Conservation (phyloP, 768 basidiomycete genomes). For the Russula virescens region DNA sequence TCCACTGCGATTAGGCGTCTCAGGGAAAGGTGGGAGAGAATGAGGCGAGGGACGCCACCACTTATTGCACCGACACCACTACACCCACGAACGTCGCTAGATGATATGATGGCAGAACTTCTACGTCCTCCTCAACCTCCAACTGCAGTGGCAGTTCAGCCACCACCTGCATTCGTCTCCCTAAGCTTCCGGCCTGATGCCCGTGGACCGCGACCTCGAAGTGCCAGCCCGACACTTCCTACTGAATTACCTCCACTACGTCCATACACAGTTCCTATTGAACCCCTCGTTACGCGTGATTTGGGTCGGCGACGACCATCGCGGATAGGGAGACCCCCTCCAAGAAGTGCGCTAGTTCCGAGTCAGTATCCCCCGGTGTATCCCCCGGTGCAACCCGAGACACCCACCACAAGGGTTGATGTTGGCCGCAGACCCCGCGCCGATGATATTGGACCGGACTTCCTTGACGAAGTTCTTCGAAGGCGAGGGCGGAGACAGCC, state of each 20-base stretch:
- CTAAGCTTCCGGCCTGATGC: slow-evolving; percentile 50
- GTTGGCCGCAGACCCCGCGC: neutral
- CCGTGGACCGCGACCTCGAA: slow-evolving; percentile 35
- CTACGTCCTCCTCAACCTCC: slow-evolving; percentile 43
- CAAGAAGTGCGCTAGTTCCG: neutral
- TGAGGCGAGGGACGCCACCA: slow-evolving; percentile 31
- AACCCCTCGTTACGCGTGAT: slow-evolving; percentile 17
- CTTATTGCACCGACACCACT: slow-evolving; percentile 43
- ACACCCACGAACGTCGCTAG: slow-evolving; percentile 46
- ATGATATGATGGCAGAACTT: slow-evolving; percentile 56
- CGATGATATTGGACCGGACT: neutral
- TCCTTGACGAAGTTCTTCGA: neutral
- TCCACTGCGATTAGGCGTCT: slow-evolving; percentile 28
- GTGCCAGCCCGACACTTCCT: slow-evolving; percentile 36
- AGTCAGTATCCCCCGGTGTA: neutral
- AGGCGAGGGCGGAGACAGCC: neutral
- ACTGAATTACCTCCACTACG: slow-evolving; percentile 30
- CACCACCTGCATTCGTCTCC: slow-evolving; percentile 49
- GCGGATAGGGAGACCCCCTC: neutral
- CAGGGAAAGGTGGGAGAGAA: slow-evolving; percentile 28
- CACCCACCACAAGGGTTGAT: neutral
- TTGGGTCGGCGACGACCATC: slow-evolving; percentile 7
- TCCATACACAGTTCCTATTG: slow-evolving; percentile 17
- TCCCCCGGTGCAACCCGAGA: neutral
- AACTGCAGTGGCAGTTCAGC: slow-evolving; percentile 37